These are phyloP conservation scores for Hypomyces rosellus DNA, from an alignment of 2,329 filamentous ascomycete genomes.

Conservation along the genomic window DNA sequence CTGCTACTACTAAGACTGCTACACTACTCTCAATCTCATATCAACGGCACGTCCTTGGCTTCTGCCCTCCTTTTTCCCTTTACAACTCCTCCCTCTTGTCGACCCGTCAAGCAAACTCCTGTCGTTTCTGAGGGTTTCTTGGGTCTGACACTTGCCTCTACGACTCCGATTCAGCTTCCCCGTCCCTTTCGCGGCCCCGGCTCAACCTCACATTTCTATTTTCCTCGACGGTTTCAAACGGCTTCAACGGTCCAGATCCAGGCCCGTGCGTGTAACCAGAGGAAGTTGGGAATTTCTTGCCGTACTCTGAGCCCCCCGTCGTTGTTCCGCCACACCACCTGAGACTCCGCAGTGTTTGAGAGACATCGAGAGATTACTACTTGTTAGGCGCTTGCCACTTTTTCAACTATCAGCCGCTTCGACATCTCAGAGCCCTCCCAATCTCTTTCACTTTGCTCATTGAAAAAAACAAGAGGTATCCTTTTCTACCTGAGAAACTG, in stretches of 20 bases:
- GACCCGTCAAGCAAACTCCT: not conserved
- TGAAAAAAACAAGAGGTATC: not conserved
- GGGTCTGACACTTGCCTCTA: not conserved
- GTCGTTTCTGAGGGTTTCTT: no score
- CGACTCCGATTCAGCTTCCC: not conserved
- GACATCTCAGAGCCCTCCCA: not conserved
- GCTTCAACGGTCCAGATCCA: not conserved
- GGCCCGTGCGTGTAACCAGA: not conserved
- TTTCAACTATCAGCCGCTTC: not conserved
- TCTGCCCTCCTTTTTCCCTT: not conserved
- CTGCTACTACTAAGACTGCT: no score
- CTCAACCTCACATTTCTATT: not conserved
- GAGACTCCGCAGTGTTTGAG: conserved; percentile 1
- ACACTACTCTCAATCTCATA: conserved; percentile 8
- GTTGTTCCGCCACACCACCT: conserved; percentile 7
- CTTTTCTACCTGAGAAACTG: no score
- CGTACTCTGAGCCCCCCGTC: not conserved
- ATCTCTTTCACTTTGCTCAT: not conserved
- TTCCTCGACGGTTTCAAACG: not conserved
- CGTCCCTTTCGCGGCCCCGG: not conserved
- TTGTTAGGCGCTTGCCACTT: not conserved
- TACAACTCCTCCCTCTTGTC: not conserved
- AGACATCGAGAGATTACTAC: conserved; percentile 9
- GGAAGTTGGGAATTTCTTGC: not conserved
- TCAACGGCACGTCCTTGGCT: conserved; percentile 8